Base-by-base conservation (phyloP, 2,329 filamentous ascomycete genomes). In the Aspergillus brunneoviolaceus region DNA sequence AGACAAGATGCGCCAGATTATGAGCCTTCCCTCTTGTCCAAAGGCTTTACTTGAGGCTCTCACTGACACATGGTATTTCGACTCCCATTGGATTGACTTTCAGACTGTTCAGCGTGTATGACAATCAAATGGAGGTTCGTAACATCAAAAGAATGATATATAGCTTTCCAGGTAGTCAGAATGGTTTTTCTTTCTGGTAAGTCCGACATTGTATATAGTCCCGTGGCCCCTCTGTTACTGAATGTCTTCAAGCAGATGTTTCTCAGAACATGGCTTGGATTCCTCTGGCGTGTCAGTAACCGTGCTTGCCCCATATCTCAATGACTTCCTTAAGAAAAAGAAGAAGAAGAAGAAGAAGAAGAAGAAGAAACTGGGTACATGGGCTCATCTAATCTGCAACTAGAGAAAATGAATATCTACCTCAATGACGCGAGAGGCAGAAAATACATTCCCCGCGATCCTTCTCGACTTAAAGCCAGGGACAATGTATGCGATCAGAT, bases 361-460 rank as follows among this genome's bases (percentile, higher is more conserved):
- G 27, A 64, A 71, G 62, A 23, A 53, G 60, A 65, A 51, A 64
- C 74, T 72, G 94, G 91, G 73, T 98, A 98, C 89, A 96, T 96
- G 81, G 95, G 95, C 78, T 93, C 91, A 72, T 98, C 94, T 49
- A 95, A 98, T 82, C 92, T 98, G 79, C 95, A 99, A 87, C 89
- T 98, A 72, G 95, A 99, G 90, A 93, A 95, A 77, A 96, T 99
- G 93, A 99, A 93, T 81, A 94, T 98, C 81, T 97, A 98, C 88
- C 97, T 98, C 89, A 92, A 92, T 81, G 93, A 96, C 85, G 88
- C 90, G 67, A 92, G 91, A 67, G 89, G 90, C 79, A 96, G 97
- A 90, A 98, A 98, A 85, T 98, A 96, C 84, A 95, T 98, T 77
- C 95, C 95, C 75, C 95, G 94, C 95, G 75, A 95, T 99, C 80